Evolutionary conservation across 306 rosid species (phyloP).

Genomic region (Prinsepia uniflora): DNA sequence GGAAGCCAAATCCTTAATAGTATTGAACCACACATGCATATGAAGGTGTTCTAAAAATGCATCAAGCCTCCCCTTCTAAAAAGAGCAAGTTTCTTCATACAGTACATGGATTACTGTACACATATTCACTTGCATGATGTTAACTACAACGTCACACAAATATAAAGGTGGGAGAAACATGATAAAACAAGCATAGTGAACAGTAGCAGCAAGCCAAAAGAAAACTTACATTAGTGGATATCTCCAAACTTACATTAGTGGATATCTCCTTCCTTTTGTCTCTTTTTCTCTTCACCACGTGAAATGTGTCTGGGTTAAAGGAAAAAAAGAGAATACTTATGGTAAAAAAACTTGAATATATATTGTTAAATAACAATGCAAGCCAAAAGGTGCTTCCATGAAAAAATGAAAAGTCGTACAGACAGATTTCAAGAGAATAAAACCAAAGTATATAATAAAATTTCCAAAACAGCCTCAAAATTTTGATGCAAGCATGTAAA

Average conservation of each 20-base stretch:
- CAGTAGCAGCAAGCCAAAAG: background rate
- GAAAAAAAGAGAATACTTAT: slow-evolving; percentile 4
- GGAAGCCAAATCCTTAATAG: background rate
- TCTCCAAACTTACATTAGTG: too few species aligned
- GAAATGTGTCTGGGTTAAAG: slow-evolving; percentile 71
- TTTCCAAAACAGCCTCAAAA: background rate
- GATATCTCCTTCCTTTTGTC: slow-evolving; percentile 87
- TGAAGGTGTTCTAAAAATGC: background rate
- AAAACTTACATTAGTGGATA: too few species aligned
- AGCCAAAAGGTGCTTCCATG: background rate
- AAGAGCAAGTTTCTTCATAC: background rate
- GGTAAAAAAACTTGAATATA: background rate
- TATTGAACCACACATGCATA: background rate
- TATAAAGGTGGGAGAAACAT: background rate
- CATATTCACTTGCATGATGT: background rate
- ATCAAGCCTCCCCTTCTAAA: background rate
- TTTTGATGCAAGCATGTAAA: background rate
- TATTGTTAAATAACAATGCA: background rate
- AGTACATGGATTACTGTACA: background rate
- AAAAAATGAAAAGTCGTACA: background rate
- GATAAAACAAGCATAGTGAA: background rate
- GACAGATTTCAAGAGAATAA: background rate
- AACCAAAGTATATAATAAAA: background rate
- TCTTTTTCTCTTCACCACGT: slow-evolving; percentile 90
- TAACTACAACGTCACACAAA: background rate